These are phyloP conservation scores for Rhizoclosmatium sp. DNA, from an alignment of 192 early-diverging fungal species.

Conservation along the genomic window DNA sequence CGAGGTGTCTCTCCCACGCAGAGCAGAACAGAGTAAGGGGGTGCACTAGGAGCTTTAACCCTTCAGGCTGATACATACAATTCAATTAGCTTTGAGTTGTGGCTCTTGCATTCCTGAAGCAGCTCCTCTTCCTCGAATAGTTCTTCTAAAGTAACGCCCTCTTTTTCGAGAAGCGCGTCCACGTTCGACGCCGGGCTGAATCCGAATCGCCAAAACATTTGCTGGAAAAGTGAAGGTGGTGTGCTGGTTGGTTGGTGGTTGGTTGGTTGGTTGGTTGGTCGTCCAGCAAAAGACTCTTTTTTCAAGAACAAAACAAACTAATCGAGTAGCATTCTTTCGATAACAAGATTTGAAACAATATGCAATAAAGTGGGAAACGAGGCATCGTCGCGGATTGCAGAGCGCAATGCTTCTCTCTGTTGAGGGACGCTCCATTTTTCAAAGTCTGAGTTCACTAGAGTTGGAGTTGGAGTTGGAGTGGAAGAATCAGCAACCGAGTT, in stretches of 20 bases:
- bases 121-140: slow-evolving; percentile 93
- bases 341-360: slow-evolving; percentile 1
- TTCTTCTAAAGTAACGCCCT: slow-evolving; percentile 89
- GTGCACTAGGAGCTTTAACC: no score
- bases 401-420: neutral
- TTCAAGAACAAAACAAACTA: neutral
- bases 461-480: no score
- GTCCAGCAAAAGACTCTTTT: neutral
- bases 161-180: slow-evolving; percentile 90
- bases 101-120: slow-evolving; percentile 92
- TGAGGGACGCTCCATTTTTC: neutral
- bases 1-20: neutral
- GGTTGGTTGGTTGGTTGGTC: neutral
- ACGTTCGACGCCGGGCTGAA: slow-evolving; percentile 90
- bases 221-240: neutral
- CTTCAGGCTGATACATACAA: slow-evolving; percentile 54
- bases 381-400: neutral
- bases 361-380: neutral
- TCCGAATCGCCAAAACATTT: slow-evolving; percentile 72
- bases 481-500: no score
- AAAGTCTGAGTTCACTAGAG: no score
- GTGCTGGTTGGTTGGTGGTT: neutral
- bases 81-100: slow-evolving; percentile 90
- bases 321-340: slow-evolving; percentile 18
- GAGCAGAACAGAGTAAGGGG: no score